phyloP scores from a whole-genome alignment of 2,329 filamentous ascomycete species.

The Exophiala xenobiotica region DNA sequence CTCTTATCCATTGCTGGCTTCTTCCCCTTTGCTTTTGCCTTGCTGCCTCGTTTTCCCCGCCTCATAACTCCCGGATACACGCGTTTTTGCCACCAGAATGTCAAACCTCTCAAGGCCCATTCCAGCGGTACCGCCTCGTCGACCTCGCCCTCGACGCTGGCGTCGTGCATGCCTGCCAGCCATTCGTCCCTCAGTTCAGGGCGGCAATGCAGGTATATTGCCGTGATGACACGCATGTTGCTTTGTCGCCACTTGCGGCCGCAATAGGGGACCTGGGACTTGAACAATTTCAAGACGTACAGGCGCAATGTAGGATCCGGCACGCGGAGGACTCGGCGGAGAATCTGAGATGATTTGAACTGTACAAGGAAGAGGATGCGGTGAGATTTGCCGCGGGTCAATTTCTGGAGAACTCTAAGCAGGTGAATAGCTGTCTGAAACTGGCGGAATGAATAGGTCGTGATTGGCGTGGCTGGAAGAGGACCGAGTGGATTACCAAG shows the following conservation, averaged over 20 bases:
- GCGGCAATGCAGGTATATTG: slow-evolving; percentile 89
- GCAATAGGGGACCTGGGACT: slow-evolving; percentile 96
- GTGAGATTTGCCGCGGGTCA: slow-evolving; percentile 93
- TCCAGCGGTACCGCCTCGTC: slow-evolving; percentile 90
- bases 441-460: slow-evolving; percentile 86
- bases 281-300: slow-evolving; percentile 97
- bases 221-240: slow-evolving; percentile 98
- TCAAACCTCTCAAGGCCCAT: slow-evolving; percentile 82
- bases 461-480: slow-evolving; percentile 73
- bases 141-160: slow-evolving; percentile 88
- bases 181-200: slow-evolving; percentile 85
- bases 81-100: slow-evolving; percentile 90
- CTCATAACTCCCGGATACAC: slow-evolving; percentile 78
- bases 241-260: slow-evolving; percentile 96
- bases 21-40: slow-evolving; percentile 5
- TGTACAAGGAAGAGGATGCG: slow-evolving; percentile 89
- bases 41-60: slow-evolving; percentile 35
- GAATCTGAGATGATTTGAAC: slow-evolving; percentile 90
- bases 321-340: slow-evolving; percentile 87
- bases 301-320: slow-evolving; percentile 83
- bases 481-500: slow-evolving; percentile 72
- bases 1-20: not conserved
- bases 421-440: slow-evolving; percentile 96
- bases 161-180: slow-evolving; percentile 39
- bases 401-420: slow-evolving; percentile 93